Percentiles rank a stretch among this genome's conserved stretches.
phyloP scores from a whole-genome alignment of 306 rosid genomes.

The Vigna reflexopilosa region DNA sequence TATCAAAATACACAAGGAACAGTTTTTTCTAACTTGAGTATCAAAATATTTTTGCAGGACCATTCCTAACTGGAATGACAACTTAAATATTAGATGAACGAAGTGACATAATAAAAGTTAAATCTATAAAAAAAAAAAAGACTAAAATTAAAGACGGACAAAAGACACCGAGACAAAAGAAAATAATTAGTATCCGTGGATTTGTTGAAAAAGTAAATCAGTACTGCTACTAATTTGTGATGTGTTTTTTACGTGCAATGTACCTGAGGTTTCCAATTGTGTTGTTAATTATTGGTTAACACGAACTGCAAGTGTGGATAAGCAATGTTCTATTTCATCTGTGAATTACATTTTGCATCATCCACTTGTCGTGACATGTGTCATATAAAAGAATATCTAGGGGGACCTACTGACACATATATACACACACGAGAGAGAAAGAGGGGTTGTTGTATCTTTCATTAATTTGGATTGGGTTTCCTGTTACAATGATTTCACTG shows the following conservation, averaged over 20 bases:
- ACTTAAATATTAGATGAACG: too few species aligned
- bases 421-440: too few species aligned
- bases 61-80: rapidly evolving
- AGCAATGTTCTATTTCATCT: slow-evolving; percentile 40
- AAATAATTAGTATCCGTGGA: slow-evolving; percentile 26
- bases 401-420: slow-evolving; percentile 35
- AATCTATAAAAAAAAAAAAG: too few species aligned
- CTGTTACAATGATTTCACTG: slow-evolving; percentile 33
- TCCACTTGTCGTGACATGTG: slow-evolving; percentile 41
- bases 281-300: slow-evolving; percentile 37
- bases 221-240: slow-evolving; percentile 19
- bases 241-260: slow-evolving; percentile 21
- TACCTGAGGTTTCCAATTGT: slow-evolving; percentile 30
- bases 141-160: too few species aligned
- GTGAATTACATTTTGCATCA: slow-evolving; percentile 44
- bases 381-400: slow-evolving; percentile 21
- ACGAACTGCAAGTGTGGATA: slow-evolving; percentile 1
- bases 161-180: slow-evolving; percentile 30
- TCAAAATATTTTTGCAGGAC: too few species aligned
- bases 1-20: too few species aligned
- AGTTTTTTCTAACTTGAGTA: too few species aligned
- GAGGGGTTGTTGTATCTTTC: slow-evolving; percentile 7
- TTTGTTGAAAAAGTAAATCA: slow-evolving; percentile 6
- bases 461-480: slow-evolving; percentile 43
- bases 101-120: too few species aligned